These are phyloP conservation scores for Galerina marginata DNA, from an alignment of 768 basidiomycete genomes.

Conservation along the genomic window DNA sequence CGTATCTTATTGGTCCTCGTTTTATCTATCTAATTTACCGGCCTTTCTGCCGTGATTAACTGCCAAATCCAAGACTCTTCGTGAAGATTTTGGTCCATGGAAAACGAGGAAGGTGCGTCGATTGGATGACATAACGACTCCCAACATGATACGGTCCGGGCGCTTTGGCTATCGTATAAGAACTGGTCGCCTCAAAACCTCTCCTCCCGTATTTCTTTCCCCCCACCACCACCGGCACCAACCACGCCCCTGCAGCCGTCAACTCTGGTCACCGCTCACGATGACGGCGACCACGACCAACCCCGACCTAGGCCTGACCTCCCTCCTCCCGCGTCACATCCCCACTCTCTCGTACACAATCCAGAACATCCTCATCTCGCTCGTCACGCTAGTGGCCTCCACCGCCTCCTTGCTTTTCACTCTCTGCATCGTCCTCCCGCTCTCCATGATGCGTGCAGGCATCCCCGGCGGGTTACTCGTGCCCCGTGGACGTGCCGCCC, in stretches of 20 bases:
- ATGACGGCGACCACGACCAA: neutral
- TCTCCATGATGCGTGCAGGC: slow-evolving; percentile 19
- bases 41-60: no score
- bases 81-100: no score
- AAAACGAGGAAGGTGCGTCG: no score
- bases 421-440: slow-evolving; percentile 23
- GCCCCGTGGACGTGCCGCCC: neutral
- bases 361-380: slow-evolving; percentile 33
- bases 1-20: no score
- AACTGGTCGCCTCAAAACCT: no score
- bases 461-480: slow-evolving; percentile 13
- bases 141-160: no score
- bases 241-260: neutral
- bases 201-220: neutral
- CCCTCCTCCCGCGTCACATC: neutral
- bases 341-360: slow-evolving; percentile 23
- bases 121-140: no score
- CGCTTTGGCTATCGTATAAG: no score
- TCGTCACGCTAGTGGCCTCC: slow-evolving; percentile 21
- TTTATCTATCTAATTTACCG: no score
- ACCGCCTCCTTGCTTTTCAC: slow-evolving; percentile 27
- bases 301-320: neutral
- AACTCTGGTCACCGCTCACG: no score
- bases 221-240: neutral
- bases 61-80: no score